phyloP scores from a whole-genome alignment of 2,329 filamentous ascomycete genomes.

The Talaromyces sp. region DNA sequence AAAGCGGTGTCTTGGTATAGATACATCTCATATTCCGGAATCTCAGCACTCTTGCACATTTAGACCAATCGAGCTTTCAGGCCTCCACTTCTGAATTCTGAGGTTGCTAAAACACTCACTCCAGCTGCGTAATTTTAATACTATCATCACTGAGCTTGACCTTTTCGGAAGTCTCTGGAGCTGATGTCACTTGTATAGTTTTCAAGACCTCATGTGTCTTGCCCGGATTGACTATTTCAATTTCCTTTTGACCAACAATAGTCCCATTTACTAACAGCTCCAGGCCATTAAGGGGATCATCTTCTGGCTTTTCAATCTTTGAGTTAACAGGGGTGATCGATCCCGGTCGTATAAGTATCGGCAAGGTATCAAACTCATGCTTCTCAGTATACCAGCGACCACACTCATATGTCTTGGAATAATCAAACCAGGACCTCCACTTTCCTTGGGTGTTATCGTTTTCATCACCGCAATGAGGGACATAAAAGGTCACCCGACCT shows the following conservation, averaged over 20 bases:
- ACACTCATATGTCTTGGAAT: slow-evolving; percentile 35
- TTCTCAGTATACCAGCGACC: slow-evolving; percentile 58
- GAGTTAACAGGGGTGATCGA: slow-evolving; percentile 14
- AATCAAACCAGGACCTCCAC: slow-evolving; percentile 50
- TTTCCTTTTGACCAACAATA: not conserved
- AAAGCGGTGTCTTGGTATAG: too few relatives aligned
- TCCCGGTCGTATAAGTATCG: slow-evolving; percentile 56
- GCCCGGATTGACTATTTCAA: slow-evolving; percentile 16
- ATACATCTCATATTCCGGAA: too few relatives aligned
- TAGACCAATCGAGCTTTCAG: not conserved
- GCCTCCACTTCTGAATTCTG: not conserved
- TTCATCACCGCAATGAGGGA: slow-evolving; percentile 44
- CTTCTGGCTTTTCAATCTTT: slow-evolving; percentile 9
- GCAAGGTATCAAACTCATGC: slow-evolving; percentile 57
- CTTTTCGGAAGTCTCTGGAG: not conserved
- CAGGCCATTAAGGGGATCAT: slow-evolving; percentile 12
- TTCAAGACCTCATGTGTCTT: slow-evolving; percentile 45
- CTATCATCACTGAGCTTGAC: not conserved
- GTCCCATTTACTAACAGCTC: slow-evolving; percentile 11
- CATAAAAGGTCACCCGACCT: slow-evolving; percentile 65
- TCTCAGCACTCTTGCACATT: too few relatives aligned
- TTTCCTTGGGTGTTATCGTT: slow-evolving; percentile 49
- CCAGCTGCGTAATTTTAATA: not conserved
- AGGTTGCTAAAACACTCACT: not conserved
- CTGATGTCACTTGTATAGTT: not conserved